Conservation (phyloP, 2,329 filamentous ascomycete genomes). For the Penicillium expansum region DNA sequence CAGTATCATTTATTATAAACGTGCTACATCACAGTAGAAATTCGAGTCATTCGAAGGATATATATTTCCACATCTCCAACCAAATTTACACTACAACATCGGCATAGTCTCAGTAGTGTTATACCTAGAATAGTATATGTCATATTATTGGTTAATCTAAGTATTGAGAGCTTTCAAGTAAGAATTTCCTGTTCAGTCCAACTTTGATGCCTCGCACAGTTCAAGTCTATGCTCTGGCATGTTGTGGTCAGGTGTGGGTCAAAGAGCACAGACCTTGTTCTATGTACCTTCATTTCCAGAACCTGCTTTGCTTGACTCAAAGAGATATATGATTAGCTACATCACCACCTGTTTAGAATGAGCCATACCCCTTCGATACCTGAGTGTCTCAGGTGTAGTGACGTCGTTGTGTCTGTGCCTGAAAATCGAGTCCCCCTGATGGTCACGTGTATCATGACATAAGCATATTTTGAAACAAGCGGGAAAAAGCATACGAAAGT, state of each 20-base stretch:
- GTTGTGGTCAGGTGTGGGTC: neutral
- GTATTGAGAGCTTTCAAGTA: neutral
- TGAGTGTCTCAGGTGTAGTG: neutral
- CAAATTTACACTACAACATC: neutral
- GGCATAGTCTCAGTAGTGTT: neutral
- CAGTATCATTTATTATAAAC: neutral
- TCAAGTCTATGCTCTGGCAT: too few species aligned
- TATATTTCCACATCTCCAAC: neutral
- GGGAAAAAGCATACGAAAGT: conserved; percentile 20
- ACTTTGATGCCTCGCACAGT: neutral
- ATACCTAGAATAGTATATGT: neutral
- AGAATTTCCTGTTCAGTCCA: neutral
- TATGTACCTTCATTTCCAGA: neutral
- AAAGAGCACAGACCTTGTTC: neutral
- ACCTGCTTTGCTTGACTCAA: neutral
- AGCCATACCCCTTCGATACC: neutral
- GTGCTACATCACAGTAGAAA: neutral
- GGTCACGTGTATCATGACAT: conserved; percentile 18
- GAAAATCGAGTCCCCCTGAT: neutral
- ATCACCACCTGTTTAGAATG: neutral
- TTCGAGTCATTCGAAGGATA: neutral
- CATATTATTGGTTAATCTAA: neutral
- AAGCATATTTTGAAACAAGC: conserved; percentile 17
- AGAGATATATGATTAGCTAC: neutral
- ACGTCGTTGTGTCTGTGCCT: neutral